A percentile compares a stretch with the other conserved stretches of the same genome.
Evolutionary conservation across 345 rosid genomes (phyloP).

Genomic region (Dovyalis caffra): DNA sequence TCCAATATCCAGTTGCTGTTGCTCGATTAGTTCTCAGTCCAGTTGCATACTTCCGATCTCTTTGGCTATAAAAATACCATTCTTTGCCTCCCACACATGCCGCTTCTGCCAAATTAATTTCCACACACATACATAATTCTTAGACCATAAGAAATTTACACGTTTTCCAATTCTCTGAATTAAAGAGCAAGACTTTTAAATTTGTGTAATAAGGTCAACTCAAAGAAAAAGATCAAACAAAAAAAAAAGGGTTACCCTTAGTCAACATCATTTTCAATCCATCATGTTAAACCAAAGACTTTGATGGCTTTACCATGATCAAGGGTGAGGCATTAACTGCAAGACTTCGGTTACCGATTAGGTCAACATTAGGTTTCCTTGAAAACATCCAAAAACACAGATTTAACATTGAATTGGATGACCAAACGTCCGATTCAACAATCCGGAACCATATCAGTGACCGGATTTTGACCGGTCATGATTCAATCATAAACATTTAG

Average conservation of each 20-base stretch:
- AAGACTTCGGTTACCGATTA: neutral
- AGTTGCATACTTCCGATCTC: slow-evolving; percentile 86
- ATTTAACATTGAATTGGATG: neutral
- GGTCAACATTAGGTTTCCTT: neutral
- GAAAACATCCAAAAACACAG: no score
- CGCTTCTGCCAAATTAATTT: slow-evolving; percentile 32
- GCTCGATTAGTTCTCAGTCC: slow-evolving; percentile 92
- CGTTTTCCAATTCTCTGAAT: neutral
- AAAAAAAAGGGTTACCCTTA: neutral
- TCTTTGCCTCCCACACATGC: slow-evolving; percentile 86
- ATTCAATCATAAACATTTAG: neutral
- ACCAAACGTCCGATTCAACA: neutral
- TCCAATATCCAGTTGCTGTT: slow-evolving; percentile 85
- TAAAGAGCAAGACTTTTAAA: neutral
- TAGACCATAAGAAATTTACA: neutral
- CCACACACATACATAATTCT: neutral
- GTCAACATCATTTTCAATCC: neutral
- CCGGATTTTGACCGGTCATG: neutral
- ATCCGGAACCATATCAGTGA: neutral
- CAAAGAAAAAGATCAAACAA: neutral
- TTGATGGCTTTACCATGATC: neutral
- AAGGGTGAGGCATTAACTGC: neutral
- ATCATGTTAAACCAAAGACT: neutral
- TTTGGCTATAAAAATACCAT: slow-evolving; percentile 84
- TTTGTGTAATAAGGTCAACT: neutral